Base-by-base conservation (phyloP, 805 yeast species). In the Saturnispora dispora region DNA sequence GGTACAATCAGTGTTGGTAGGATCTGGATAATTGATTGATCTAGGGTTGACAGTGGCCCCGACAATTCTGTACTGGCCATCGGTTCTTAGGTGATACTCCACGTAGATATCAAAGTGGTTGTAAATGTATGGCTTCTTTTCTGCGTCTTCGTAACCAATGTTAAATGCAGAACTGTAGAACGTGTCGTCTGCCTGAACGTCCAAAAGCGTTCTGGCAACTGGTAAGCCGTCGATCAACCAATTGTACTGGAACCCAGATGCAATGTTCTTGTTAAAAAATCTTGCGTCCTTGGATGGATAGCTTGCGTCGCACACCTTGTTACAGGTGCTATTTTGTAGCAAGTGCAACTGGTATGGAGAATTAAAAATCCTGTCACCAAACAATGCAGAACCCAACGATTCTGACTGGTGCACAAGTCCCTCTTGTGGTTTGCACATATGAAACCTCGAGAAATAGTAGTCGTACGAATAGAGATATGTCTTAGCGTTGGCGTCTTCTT, bases 161-260 rank as follows among this genome's bases (percentile, higher is more conserved):
- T 79, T 82, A 68, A 89, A 88, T 3, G 96, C 96, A 1, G 86
- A 73, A 35, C 89, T 85, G 63, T 85, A 86, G 63, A 83, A 86
- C 33, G 74, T 73, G 4, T 82, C 59, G 10, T 79, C 61, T 4
- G 91, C 82, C 60, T 78, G 76, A 50, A 65, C 63, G 60, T 86
- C 91, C 46, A 66, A 63, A 25, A 81, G 70, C 48, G 67, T 63
- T 60, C 78, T 81, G 4, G 96, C 96, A 6, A 89, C 95, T 10
- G 99, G 99, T 59, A 93, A 78, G 2, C 97, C 97, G 65, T 93
- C 99, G 52, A 93, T 71, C 49, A 90, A 73, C 98, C 98, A 91
- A 65, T 91, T 91, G 67, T 88, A 87, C 62, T 76, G 79, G 66
- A 87, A 93, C 2, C 89, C 90, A 46, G 90, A 88, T 57, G 82